phyloP scores from a whole-genome alignment of 129 eudicot genomes.

The Mikania micrantha region DNA sequence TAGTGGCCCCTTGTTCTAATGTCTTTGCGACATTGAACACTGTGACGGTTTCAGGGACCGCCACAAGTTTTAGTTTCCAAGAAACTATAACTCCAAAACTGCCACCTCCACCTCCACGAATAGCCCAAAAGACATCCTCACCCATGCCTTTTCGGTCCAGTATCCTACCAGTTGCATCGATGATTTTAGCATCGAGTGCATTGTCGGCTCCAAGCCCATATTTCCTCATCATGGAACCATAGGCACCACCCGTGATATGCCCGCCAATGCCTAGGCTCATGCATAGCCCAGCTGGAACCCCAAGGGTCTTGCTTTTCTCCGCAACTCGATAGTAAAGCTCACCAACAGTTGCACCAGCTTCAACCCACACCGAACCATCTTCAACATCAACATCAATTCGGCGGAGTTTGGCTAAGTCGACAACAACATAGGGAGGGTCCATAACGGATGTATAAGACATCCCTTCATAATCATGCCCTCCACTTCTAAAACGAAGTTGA shows the following conservation, averaged over 20 bases:
- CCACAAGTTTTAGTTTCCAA: conserved; percentile 12
- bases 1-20: neutral
- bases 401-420: conserved; percentile 4
- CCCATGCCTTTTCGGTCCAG: conserved; percentile 5
- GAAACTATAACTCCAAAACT: conserved; percentile 4
- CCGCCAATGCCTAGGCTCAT: conserved; percentile 5
- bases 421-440: conserved; percentile 11
- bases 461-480: conserved; percentile 11
- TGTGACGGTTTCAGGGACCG: conserved; percentile 7
- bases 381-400: neutral
- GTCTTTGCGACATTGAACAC: neutral
- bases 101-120: neutral
- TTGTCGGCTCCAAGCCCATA: conserved; percentile 6
- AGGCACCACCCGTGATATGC: conserved; percentile 8
- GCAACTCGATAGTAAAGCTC: conserved; percentile 12
- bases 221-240: conserved; percentile 11
- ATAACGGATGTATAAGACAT: conserved; percentile 2
- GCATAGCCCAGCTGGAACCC: conserved; percentile 12
- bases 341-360: conserved; percentile 5
- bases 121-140: conserved; percentile 10
- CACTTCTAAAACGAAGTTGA: conserved; percentile 6
- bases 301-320: conserved; percentile 13
- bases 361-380: conserved; percentile 7
- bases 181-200: conserved; percentile 1
- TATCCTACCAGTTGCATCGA: neutral